Conservation (phyloP, 139 green algal genomes). For the Chlorella sp. region DNA sequence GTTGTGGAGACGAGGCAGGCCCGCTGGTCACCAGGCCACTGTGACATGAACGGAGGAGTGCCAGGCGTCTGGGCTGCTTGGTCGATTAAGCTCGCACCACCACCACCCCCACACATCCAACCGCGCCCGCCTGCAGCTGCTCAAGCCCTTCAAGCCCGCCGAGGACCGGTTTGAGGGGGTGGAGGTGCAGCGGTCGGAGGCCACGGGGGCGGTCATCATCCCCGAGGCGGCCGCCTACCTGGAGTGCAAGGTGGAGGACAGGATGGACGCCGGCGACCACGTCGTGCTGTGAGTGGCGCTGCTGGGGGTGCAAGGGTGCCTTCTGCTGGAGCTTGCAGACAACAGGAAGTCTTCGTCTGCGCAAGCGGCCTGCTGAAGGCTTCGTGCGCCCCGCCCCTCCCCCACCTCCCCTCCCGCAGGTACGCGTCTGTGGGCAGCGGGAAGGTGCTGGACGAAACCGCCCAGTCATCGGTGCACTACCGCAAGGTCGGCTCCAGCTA, state of each 20-base stretch:
- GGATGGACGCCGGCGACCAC: constrained; percentile 96
- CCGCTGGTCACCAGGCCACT: too few species aligned
- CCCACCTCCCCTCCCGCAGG: too few species aligned
- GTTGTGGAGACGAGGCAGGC: too few species aligned
- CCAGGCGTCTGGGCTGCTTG: too few species aligned
- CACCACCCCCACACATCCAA: too few species aligned
- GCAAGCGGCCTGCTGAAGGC: too few species aligned
- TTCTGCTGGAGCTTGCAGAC: too few species aligned
- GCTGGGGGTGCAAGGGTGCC: too few species aligned
- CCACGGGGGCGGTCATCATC: constrained; percentile 9
- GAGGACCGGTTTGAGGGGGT: constrained; percentile 86
- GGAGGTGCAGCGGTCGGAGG: constrained; percentile 36
- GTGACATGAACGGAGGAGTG: too few species aligned
- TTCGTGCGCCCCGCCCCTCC: too few species aligned
- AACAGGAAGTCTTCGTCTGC: too few species aligned
- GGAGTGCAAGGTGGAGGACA: constrained; percentile 78
- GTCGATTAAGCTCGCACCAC: too few species aligned
- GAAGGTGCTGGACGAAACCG: constrained; percentile 73
- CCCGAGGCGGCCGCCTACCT: constrained; percentile 80
- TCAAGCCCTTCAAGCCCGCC: constrained; percentile 83
- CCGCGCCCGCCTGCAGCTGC: constrained; percentile 52
- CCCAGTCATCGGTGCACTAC: constrained; percentile 53
- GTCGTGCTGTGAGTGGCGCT: constrained; percentile 73
- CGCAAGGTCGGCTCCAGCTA: constrained; percentile 43
- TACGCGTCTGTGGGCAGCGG: constrained; percentile 85